Evolutionary conservation across 2,329 filamentous ascomycete genomes (phyloP), one percentile per base, ranked within the genome.

Genomic region (Parafenestella ontariensis): DNA sequence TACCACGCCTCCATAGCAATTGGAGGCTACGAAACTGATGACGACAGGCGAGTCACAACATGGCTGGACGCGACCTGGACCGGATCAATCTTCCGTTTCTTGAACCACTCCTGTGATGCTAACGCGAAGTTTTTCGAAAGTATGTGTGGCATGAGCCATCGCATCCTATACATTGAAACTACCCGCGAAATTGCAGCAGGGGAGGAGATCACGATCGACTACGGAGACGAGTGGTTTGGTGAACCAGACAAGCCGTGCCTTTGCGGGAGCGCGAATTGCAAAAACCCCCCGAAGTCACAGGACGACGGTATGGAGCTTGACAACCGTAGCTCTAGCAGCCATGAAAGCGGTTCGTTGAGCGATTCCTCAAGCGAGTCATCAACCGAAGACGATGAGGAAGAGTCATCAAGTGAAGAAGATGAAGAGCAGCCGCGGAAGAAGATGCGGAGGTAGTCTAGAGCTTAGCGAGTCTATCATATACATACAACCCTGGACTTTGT

Each of bases 121-220:
- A 60, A 56, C 29, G 45, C 42, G 10, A 8, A 5, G 2, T n/a
- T 59, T 15, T 1, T 41, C 1, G n/a, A 45, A 7, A 49, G 42
- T 3, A 44, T 43, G 10, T 41, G 55, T 31, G 49, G 46, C n/a
- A 28, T 40, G 26, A 9, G 29, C 6, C 24, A 49, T 10, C 36
- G 54, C 18, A 41, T 56, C 9, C 3, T 56, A 8, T 45, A 36
- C n/a, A 21, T 60, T 10, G 11, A 41, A 2, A 41, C 41, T 0
- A 34, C 21, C 2, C 28, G 17, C 13, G 26, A 39, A 3, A 46
- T 62, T 33, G 8, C 8, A 5, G 9, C 17, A 3, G 40, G 40
- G 3, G 43, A 60, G 21, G 54, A 60, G 42, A 49, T 62, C 15
- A 58, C 44, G 2, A 33, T 58, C 11, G 49, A 60, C 28, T 60